These are phyloP conservation scores for Allium fistulosum DNA, from an alignment of 106 monocot genomes.

Conservation along the genomic window DNA sequence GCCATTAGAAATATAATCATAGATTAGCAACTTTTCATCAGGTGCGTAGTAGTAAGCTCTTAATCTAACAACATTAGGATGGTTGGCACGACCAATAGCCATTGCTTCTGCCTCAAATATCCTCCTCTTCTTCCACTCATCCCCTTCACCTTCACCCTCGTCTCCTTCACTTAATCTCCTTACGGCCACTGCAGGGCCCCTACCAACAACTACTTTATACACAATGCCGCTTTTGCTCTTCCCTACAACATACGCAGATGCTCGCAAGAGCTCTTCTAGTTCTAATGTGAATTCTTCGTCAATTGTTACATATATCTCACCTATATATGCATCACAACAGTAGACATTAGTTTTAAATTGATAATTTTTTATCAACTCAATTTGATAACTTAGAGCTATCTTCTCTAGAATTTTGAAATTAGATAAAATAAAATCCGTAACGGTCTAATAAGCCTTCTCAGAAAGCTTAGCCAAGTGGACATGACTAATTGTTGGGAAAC, in stretches of 20 bases:
- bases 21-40: constrained; percentile 87
- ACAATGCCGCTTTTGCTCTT: constrained; percentile 89
- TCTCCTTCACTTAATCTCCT: constrained; percentile 60
- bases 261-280: constrained; percentile 88
- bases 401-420: no score
- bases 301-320: constrained; percentile 66
- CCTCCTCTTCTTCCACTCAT: constrained; percentile 52
- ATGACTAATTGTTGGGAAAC: no score
- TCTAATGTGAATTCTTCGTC: constrained; percentile 80
- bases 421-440: no score
- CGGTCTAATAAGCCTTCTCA: no score
- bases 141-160: constrained; percentile 29
- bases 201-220: constrained; percentile 66
- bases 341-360: no score
- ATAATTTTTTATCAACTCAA: no score
- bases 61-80: constrained; percentile 64
- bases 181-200: constrained; percentile 48
- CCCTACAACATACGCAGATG: constrained; percentile 84
- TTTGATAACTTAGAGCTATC: no score
- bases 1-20: constrained; percentile 81
- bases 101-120: constrained; percentile 73
- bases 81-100: constrained; percentile 61
- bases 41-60: constrained; percentile 88
- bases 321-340: not conserved
- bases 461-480: no score